Evolutionary conservation across 2,329 filamentous ascomycete species (phyloP), one percentile per base, ranked within the genome.

Genomic region (Botryotinia narcissicola): DNA sequence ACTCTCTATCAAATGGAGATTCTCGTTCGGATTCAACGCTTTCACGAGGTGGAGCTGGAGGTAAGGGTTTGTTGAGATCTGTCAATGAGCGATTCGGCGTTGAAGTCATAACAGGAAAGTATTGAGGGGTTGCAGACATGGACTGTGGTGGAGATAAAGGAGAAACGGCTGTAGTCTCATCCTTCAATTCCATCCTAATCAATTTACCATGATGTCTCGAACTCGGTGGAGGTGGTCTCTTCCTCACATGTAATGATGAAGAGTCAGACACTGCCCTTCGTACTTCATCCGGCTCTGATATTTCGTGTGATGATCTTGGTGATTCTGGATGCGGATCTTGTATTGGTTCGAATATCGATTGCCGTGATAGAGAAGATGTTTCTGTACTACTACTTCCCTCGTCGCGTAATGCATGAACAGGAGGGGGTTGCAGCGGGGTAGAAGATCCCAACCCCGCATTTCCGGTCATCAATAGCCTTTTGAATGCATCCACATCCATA

Each of bases 191-290:
- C 61, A 84, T 81, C 76, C 86, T 89, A 76, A 95, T 92, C 29
- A 91, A 86, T 81, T 92, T 95, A 7, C 93, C 93, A 82, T 95
- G 92, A 82, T 95, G 92, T 72, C 92, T 89, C 70, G 92, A 94
- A 79, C 88, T 93, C 18, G 92, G 92, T 10, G 92, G 91, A 8
- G 93, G 92, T 22, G 92, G 91, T 75, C 88, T 89, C 82, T 89
- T 90, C 80, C 91, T 92, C 76, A 86, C 83, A 29, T 51, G 35
- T 59, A 84, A 80, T 70, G 80, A 79, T 46, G 75, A 48, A 25
- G 72, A 63, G 25, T 75, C 75, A 60, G 73, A 70, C 14, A 80
- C 76, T 62, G 84, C 78, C 66, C 81, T 80, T 74, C 78, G 83
- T 57, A 87, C 84, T 57, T 84, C 84, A 59, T 89, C 88, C 2